These are phyloP conservation scores for Nakazawaea wyomingensis DNA, from an alignment of 805 yeast species.

Conservation along the genomic window DNA sequence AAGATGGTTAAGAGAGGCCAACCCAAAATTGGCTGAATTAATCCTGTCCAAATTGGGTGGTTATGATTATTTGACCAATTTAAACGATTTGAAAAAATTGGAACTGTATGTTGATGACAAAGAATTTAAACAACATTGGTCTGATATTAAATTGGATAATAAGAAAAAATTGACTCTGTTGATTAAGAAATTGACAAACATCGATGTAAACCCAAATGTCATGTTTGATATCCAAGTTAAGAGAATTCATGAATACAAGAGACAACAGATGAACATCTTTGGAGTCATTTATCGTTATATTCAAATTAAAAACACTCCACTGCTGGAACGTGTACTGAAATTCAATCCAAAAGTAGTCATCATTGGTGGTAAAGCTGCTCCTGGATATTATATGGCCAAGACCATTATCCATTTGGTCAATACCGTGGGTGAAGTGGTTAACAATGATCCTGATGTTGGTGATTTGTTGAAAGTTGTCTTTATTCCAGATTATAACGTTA, in stretches of 20 bases:
- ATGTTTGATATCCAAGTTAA: constrained; percentile 90
- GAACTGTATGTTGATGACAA: constrained; percentile 64
- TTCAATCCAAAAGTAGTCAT: constrained; percentile 72
- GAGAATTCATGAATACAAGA: constrained; percentile 92
- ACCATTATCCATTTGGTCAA: constrained; percentile 82
- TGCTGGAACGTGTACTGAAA: constrained; percentile 52
- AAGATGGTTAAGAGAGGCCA: constrained; percentile 94
- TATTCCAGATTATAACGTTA: constrained; percentile 88
- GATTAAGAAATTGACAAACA: constrained; percentile 55
- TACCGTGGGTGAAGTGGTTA: constrained; percentile 74
- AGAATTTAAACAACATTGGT: constrained; percentile 68
- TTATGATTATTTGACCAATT: constrained; percentile 62
- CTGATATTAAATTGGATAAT: constrained; percentile 60
- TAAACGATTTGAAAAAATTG: constrained; percentile 60
- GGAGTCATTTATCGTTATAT: constrained; percentile 84
- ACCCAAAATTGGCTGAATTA: constrained; percentile 71
- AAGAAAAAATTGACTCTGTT: constrained; percentile 62
- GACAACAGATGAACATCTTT: constrained; percentile 89
- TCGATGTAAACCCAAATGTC: constrained; percentile 66
- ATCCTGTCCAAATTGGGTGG: constrained; percentile 69
- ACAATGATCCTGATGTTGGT: constrained; percentile 68
- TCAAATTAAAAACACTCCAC: constrained; percentile 62
- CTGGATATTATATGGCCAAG: constrained; percentile 96
- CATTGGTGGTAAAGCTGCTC: constrained; percentile 95
- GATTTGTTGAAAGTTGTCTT: constrained; percentile 81